Percentiles rank a stretch among this genome's conserved stretches.
Evolutionary conservation across 768 basidiomycete species (phyloP).

Genomic region (Xanthoconium stramineum): DNA sequence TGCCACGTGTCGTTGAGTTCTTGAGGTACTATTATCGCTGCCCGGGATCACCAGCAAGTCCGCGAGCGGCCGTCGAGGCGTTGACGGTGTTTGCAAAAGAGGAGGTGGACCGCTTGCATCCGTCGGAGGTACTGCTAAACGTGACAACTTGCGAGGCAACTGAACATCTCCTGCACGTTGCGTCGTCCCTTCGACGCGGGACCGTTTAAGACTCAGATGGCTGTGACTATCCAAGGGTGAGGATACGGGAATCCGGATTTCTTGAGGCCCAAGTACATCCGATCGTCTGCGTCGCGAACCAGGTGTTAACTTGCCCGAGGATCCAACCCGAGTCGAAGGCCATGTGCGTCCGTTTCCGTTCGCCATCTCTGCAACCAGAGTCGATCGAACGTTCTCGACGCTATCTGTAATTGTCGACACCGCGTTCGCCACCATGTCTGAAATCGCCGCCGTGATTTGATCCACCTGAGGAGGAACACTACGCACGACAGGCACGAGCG

Average conservation of each 20-base stretch:
- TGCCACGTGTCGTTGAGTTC: neutral
- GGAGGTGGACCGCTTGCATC: neutral
- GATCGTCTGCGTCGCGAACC: slow-evolving; percentile 4
- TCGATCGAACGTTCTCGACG: slow-evolving; percentile 14
- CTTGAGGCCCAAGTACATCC: neutral
- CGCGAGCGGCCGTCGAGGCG: slow-evolving; percentile 19
- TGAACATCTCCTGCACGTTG: neutral
- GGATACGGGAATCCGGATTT: neutral
- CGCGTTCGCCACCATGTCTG: slow-evolving; percentile 17
- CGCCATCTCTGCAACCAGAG: slow-evolving; percentile 5
- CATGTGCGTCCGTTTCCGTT: neutral
- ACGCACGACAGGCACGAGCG: slow-evolving; percentile 60
- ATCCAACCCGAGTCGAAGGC: slow-evolving; percentile 4
- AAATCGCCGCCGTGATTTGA: slow-evolving; percentile 18
- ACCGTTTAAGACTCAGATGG: slow-evolving; percentile 7
- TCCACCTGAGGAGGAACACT: slow-evolving; percentile 54
- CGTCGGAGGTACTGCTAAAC: slow-evolving; percentile 1
- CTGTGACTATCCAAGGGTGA: slow-evolving; percentile 12
- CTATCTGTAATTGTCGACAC: slow-evolving; percentile 15
- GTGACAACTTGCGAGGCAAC: slow-evolving; percentile 11
- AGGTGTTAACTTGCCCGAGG: neutral
- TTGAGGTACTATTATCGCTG: neutral
- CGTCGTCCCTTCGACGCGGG: slow-evolving; percentile 9
- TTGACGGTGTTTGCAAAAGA: slow-evolving; percentile 8
- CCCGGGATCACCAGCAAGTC: slow-evolving; percentile 10